These are phyloP conservation scores for Ochetophila trinervis DNA, from an alignment of 306 rosid species.

Conservation along the genomic window DNA sequence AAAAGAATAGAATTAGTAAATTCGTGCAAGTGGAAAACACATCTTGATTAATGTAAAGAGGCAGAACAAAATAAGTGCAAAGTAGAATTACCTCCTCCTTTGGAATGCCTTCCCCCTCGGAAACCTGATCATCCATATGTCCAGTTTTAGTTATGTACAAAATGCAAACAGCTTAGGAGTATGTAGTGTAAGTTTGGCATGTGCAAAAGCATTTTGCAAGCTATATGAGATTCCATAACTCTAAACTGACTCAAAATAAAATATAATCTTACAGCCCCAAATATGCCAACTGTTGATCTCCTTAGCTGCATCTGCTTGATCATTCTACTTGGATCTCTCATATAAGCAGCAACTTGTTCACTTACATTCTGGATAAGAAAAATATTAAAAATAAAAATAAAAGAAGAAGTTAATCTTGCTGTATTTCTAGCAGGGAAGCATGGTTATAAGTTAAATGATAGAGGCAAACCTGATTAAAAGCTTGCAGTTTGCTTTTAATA, in stretches of 20 bases:
- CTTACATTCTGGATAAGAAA: slow-evolving; percentile 58
- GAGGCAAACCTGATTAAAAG: slow-evolving; percentile 79
- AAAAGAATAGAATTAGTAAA: not conserved
- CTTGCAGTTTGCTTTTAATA: slow-evolving; percentile 70
- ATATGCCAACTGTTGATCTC: slow-evolving; percentile 49
- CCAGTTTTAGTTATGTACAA: slow-evolving; percentile 23
- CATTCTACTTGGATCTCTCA: slow-evolving; percentile 96
- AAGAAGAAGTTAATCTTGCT: not conserved
- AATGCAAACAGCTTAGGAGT: not conserved
- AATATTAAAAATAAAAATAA: slow-evolving; percentile 9
- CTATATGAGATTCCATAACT: not conserved
- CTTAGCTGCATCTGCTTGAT: slow-evolving; percentile 75
- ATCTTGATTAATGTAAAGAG: not conserved
- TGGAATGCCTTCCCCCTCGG: slow-evolving; percentile 24
- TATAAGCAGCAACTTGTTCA: slow-evolving; percentile 72
- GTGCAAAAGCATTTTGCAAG: not conserved
- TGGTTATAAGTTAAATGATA: slow-evolving; percentile 21
- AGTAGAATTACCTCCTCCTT: slow-evolving; percentile 40
- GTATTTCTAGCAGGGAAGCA: not conserved
- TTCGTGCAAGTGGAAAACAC: not conserved
- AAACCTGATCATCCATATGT: slow-evolving; percentile 42
- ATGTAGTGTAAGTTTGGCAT: not conserved
- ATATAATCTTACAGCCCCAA: slow-evolving; percentile 61
- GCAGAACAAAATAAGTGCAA: not conserved
- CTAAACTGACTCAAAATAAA: not conserved